Conservation (phyloP, 306 rosid species). For the Morella rubra region DNA sequence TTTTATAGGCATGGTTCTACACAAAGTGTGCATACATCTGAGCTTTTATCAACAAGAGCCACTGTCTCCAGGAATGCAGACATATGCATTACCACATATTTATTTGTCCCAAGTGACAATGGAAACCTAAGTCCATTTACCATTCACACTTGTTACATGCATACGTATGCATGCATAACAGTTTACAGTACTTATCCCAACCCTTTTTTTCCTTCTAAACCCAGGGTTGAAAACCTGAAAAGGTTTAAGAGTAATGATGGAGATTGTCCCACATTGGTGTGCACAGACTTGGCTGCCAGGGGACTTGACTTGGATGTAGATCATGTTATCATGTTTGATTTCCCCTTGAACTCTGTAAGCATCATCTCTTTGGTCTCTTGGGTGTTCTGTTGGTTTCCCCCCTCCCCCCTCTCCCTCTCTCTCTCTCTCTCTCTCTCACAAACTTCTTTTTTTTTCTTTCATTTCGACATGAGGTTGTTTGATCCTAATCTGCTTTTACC, state of each 20-base stretch:
- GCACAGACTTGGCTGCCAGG: conserved; percentile 97
- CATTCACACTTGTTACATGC: background rate
- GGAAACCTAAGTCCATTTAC: background rate
- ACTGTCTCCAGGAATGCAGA: background rate
- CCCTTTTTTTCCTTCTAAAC: conserved; percentile 20
- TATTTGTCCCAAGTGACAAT: background rate
- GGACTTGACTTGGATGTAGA: conserved; percentile 96
- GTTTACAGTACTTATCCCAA: conserved; percentile 18
- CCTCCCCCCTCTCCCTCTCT: background rate
- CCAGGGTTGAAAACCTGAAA: conserved; percentile 93
- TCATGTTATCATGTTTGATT: conserved; percentile 98
- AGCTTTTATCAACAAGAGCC: too few relatives aligned
- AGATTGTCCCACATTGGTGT: conserved; percentile 92
- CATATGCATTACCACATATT: background rate
- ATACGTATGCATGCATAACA: conserved; percentile 2
- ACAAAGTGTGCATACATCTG: too few relatives aligned
- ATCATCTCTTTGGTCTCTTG: conserved; percentile 15
- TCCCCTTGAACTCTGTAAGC: conserved; percentile 82
- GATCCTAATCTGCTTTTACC: conserved; percentile 19
- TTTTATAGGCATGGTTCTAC: too few relatives aligned
- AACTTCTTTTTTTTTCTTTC: background rate
- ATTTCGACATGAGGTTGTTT: conserved; percentile 5
- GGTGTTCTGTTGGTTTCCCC: background rate
- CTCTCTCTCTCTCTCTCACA: background rate
- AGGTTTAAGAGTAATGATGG: conserved; percentile 80